phyloP scores from a whole-genome alignment of 2,329 filamentous ascomycete genomes.

The Fusarium staphyleae region DNA sequence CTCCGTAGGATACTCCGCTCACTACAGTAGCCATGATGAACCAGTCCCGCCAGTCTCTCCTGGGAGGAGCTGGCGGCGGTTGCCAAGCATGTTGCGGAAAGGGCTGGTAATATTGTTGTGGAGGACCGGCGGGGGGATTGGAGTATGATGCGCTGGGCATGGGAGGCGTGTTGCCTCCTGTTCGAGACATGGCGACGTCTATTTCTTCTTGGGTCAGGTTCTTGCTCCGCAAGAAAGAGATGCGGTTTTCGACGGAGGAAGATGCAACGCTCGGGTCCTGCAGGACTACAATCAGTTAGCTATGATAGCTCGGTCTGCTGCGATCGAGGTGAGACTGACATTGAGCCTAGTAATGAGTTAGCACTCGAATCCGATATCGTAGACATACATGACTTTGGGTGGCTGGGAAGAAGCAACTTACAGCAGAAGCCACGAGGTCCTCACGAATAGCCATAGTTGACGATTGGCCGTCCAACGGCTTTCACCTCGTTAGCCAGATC shows the following conservation, averaged over 20 bases:
- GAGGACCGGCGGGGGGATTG: conserved; percentile 53
- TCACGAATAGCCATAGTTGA: conserved; percentile 83
- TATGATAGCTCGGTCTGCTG: not conserved
- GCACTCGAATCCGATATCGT: conserved; percentile 14
- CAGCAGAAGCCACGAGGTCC: conserved; percentile 86
- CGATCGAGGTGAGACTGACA: conserved; percentile 46
- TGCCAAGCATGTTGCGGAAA: conserved; percentile 66
- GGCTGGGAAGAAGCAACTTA: conserved; percentile 48
- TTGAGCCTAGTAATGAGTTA: conserved; percentile 47
- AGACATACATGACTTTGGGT: not conserved
- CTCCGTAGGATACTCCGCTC: conserved; percentile 85
- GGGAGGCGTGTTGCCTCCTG: conserved; percentile 64
- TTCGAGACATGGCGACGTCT: conserved; percentile 79
- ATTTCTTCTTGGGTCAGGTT: conserved; percentile 98
- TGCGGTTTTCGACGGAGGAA: conserved; percentile 89
- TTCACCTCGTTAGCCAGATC: conserved; percentile 36
- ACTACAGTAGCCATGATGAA: conserved; percentile 99
- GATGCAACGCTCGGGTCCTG: conserved; percentile 91
- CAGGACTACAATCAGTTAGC: conserved; percentile 67
- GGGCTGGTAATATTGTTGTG: conserved; percentile 56
- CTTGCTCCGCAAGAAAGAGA: conserved; percentile 94
- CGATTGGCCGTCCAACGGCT: conserved; percentile 26
- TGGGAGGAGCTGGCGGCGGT: conserved; percentile 67
- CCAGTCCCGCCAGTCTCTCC: conserved; percentile 96
- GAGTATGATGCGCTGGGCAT: conserved; percentile 51